These are phyloP conservation scores for Euphrasia confusa DNA, from an alignment of 257 asterid genomes.

Conservation along the genomic window DNA sequence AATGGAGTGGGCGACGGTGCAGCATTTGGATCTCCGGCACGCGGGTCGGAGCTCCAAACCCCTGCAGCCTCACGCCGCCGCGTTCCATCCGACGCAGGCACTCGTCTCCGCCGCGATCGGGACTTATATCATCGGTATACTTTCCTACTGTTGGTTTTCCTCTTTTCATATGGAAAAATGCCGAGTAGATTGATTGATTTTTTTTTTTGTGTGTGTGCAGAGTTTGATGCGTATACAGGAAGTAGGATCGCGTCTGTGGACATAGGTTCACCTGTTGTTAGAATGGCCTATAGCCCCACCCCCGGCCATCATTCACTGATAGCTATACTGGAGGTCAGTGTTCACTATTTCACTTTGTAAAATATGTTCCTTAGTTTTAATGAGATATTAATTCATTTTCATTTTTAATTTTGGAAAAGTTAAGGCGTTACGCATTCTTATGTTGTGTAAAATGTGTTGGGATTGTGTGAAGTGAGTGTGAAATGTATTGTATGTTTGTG, in stretches of 20 bases:
- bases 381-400: constrained; percentile 4
- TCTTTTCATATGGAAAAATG: too few species aligned
- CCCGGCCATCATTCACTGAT: constrained; percentile 68
- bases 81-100: constrained; percentile 87
- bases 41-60: constrained; percentile 91
- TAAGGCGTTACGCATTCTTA: constrained; percentile 3
- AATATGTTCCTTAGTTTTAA: background rate
- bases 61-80: constrained; percentile 93
- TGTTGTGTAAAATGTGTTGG: constrained; percentile 8
- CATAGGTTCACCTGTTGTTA: constrained; percentile 96
- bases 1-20: constrained; percentile 98
- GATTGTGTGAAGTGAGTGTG: background rate
- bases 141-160: constrained; percentile 5
- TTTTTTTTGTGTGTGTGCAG: constrained; percentile 32
- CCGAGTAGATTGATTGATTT: constrained; percentile 11
- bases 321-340: constrained; percentile 91
- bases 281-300: constrained; percentile 92
- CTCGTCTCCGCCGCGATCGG: constrained; percentile 81
- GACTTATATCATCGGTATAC: constrained; percentile 62
- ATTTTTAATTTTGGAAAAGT: constrained; percentile 4
- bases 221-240: constrained; percentile 94
- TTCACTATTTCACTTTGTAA: background rate
- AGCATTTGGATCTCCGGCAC: constrained; percentile 97
- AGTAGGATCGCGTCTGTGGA: constrained; percentile 91
- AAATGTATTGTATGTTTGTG: background rate